A percentile compares a stretch with the other conserved stretches of the same genome.
phyloP scores from a whole-genome alignment of 2,329 filamentous ascomycete genomes.

The Hymenoscyphus fructigenus region DNA sequence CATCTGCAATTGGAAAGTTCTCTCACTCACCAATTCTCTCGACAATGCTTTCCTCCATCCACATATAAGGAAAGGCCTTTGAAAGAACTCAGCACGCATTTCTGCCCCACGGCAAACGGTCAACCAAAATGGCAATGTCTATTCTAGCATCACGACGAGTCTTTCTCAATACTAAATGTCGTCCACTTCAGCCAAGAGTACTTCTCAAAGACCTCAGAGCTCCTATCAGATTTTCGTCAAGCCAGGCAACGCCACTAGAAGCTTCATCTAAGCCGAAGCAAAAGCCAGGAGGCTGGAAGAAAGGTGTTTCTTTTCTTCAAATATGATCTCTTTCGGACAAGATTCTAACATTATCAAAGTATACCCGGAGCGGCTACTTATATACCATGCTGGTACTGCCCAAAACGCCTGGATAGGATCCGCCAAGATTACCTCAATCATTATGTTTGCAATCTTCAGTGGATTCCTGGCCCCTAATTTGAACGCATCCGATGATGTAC shows the following conservation, averaged over 20 bases:
- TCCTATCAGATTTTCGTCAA: neutral
- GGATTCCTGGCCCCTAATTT: conserved; percentile 55
- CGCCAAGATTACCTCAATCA: conserved; percentile 69
- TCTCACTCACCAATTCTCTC: neutral
- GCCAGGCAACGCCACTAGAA: neutral
- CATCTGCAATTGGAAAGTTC: neutral
- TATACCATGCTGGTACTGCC: conserved; percentile 73
- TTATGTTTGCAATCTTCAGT: conserved; percentile 66
- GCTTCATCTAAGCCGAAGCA: neutral
- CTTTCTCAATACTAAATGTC: neutral
- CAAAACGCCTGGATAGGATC: conserved; percentile 67
- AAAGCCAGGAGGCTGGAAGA: neutral
- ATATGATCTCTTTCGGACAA: neutral
- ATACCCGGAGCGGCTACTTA: conserved; percentile 59
- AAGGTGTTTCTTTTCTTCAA: neutral
- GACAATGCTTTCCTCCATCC: neutral
- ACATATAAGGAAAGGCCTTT: neutral
- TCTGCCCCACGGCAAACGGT: neutral
- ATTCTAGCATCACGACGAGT: neutral
- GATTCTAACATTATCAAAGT: conserved; percentile 35
- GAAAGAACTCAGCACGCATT: neutral
- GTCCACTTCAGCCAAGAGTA: neutral
- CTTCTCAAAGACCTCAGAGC: neutral
- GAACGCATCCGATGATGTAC: conserved; percentile 29
- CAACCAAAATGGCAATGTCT: neutral